Base-by-base conservation (phyloP, 176 grass and related monocot genomes). In the Triticum timopheevii region DNA sequence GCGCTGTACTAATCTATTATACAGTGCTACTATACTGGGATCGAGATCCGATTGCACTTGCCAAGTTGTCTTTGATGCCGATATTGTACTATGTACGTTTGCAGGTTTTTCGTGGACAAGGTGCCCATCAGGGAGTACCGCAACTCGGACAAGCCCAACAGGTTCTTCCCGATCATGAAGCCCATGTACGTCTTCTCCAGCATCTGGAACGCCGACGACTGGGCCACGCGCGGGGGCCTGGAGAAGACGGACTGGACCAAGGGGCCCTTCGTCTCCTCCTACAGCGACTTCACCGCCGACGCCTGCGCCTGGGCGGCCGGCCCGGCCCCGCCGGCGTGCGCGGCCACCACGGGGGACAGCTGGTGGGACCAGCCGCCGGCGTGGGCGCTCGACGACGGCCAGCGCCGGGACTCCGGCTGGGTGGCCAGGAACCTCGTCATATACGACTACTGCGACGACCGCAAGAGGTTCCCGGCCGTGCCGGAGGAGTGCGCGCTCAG, bases 181-280 rank as follows among this genome's bases (percentile, higher is more conserved):
- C 92, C 97, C 0, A 99, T 99, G 97, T 99, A 99, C 90, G 82
- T 99, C 52, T 92, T 99, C 90, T 99, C 97, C 16, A 99, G 97
- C 90, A 99, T 99, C 88, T 99, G 97, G 97, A 96, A 99, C 79
- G 97, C 94, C 36, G 97, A 99, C 73, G 97, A 99, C 83, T 99
- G 97, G 97, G 94, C 94, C 8, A 99, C 97, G 52, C 86, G 94
- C 34, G 97, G 97, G 2, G 97, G 97, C 0, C 88, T 99, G 4
- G 97, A 99, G 80, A 99, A 94, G 94, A 99, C 97, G 24, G 87
- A 99, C 90, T 99, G 97, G 97, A 74, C 76, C 39, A 88, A 87
- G 47, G 90, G 64, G 45, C 97, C 97, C 6, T 99, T 99, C 74
- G 54, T 99, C 27, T 99, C 97, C 2, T 96, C 97, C 6, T 99